A percentile compares a stretch with the other conserved stretches of the same genome.
phyloP scores from a whole-genome alignment of 768 basidiomycete species.

The Clavaria fumosa region DNA sequence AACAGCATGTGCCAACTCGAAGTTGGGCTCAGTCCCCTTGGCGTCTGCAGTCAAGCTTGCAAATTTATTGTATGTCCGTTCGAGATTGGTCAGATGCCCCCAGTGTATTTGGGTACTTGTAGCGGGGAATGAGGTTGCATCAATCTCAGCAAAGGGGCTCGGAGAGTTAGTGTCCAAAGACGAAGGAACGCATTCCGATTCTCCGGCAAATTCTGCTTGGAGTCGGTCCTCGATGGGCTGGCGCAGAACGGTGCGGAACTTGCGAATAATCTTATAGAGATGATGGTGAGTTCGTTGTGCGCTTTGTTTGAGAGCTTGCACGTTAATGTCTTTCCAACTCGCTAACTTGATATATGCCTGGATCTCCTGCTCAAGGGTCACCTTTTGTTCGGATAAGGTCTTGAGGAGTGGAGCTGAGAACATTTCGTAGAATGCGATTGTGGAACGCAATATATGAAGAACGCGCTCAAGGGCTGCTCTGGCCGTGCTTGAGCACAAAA shows the following conservation, averaged over 20 bases:
- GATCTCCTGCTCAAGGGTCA: conserved; percentile 62
- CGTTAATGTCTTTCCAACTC: conserved; percentile 96
- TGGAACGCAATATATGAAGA: conserved; percentile 42
- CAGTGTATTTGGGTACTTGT: conserved; percentile 8
- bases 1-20: conserved; percentile 25
- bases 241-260: conserved; percentile 81
- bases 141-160: neutral
- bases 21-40: conserved; percentile 28
- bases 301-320: conserved; percentile 83
- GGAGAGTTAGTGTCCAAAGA: conserved; percentile 8
- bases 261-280: conserved; percentile 78
- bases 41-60: conserved; percentile 25
- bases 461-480: conserved; percentile 30
- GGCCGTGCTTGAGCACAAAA: conserved; percentile 17
- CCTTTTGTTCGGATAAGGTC: conserved; percentile 41
- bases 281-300: conserved; percentile 84
- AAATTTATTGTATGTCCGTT: conserved; percentile 37
- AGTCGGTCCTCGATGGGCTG: conserved; percentile 43
- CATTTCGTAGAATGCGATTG: conserved; percentile 47
- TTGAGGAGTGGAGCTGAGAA: conserved; percentile 33
- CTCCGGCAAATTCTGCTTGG: conserved; percentile 20
- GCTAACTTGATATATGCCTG: conserved; percentile 82
- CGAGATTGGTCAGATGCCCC: conserved; percentile 32
- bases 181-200: conserved; percentile 19
- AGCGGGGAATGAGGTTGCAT: neutral